These are phyloP conservation scores for Malus fusca DNA, from an alignment of 306 rosid genomes.

Conservation along the genomic window DNA sequence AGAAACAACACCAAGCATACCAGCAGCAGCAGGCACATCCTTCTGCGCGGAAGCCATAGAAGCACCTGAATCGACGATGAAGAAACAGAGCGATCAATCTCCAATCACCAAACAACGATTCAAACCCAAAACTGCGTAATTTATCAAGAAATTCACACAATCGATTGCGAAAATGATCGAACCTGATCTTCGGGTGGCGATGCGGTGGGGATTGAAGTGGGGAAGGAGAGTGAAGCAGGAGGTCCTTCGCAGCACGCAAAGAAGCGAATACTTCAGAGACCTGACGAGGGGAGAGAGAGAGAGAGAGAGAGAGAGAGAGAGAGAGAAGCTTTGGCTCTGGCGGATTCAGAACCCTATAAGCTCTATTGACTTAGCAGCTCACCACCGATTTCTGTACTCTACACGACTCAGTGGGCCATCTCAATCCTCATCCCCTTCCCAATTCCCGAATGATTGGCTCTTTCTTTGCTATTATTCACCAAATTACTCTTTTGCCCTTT, in stretches of 20 bases:
- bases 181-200: constrained; percentile 19
- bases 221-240: background rate
- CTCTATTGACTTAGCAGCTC: background rate
- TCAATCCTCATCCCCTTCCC: constrained; percentile 32
- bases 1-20: constrained; percentile 20
- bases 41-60: constrained; percentile 62
- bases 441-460: background rate
- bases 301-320: background rate
- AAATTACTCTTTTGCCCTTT: background rate
- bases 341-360: background rate
- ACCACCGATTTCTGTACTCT: background rate
- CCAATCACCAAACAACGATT: background rate
- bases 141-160: background rate
- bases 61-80: constrained; percentile 31
- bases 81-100: background rate
- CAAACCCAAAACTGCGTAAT: background rate
- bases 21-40: constrained; percentile 65
- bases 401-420: constrained; percentile 31
- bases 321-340: background rate
- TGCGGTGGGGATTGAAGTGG: background rate
- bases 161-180: background rate
- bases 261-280: background rate
- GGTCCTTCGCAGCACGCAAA: constrained; percentile 11
- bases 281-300: background rate
- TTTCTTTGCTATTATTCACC: background rate